Base-by-base conservation (phyloP, 352 stramenopile genomes). In the Peronosclerospora sorghi region DNA sequence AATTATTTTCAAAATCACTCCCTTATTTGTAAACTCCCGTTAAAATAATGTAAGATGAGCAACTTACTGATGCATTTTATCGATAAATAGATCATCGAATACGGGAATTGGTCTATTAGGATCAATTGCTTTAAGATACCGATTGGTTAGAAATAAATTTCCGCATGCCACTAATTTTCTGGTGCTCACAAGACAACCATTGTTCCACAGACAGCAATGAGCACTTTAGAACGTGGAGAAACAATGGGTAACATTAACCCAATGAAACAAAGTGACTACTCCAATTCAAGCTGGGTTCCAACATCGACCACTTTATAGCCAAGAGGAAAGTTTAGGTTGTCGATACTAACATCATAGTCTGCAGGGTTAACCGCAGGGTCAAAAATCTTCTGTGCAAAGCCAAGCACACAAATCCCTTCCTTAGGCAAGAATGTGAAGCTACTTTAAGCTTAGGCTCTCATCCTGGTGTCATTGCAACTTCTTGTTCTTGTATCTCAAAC, bases 241-340 rank as follows among this genome's bases (percentile, higher is more conserved):
- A 98, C 95, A 48, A 97, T 97, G 26, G 98, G 73, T 7, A 92
- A 90, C 68, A 97, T 96, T 41, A 98, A 62, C 32, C 94, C 95
- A 48, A 98, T 84, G 38, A 98, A 98, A 24, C 83, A 94, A 35
- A 81, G 52, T 1, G 50, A 62, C 49, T 85, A 74, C 65, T 75
- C 82, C 44, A 63, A 86, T 43, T 83, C 94, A 60, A 56, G 21
- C 21, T 26, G 21, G 21, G 3, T 26, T 26, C 21, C 67, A 32
- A 86, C 86, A 48, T 87, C 78, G 8, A 86, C 81, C 48, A 93
- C 84, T 54, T 83, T 82, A 41, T 87, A 75, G 12, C 89, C 76
- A 34, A 83, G 62, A 2, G 78, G 68, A 51, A 87, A 91, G 74
- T 96, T 78, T 37, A 5, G 9, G 23, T 63, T 75, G 35, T 64